Percentiles rank a stretch among this genome's conserved stretches.
Evolutionary conservation across 352 stramenopile genomes (phyloP).

Genomic region (Phytophthora macrochlamydospora): DNA sequence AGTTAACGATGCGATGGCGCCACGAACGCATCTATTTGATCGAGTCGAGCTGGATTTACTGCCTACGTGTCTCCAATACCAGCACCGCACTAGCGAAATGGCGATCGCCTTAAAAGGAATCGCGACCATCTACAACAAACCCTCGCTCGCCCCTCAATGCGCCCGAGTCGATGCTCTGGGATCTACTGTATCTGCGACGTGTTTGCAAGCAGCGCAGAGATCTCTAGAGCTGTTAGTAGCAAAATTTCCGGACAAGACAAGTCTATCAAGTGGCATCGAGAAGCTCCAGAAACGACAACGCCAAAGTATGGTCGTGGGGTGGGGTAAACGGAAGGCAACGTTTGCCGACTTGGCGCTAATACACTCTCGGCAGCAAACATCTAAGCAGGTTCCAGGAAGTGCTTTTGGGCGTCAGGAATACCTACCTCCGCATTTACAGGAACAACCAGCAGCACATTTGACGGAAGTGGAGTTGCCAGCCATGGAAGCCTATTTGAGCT

Average conservation of each 20-base stretch:
- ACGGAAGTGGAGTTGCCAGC: constrained; percentile 51
- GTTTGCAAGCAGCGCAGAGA: constrained; percentile 24
- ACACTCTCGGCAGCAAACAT: constrained; percentile 5
- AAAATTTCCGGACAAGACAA: constrained; percentile 37
- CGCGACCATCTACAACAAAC: constrained; percentile 16
- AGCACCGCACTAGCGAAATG: constrained; percentile 5
- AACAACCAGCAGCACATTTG: constrained; percentile 39
- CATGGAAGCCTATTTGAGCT: constrained; percentile 50
- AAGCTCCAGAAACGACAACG: constrained; percentile 47
- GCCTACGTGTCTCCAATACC: constrained; percentile 18
- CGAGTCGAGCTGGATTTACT: constrained; percentile 23
- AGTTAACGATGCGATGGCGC: constrained; percentile 13
- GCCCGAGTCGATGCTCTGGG: neutral
- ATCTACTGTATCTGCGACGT: neutral
- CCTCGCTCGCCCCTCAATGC: neutral
- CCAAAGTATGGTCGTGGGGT: constrained; percentile 43
- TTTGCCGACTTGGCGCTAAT: neutral
- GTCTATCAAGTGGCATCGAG: constrained; percentile 42
- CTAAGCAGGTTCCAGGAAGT: constrained; percentile 6
- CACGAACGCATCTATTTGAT: constrained; percentile 15
- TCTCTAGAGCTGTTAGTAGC: constrained; percentile 25
- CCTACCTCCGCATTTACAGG: constrained; percentile 26
- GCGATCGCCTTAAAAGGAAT: constrained; percentile 13
- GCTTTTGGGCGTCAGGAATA: constrained; percentile 23
- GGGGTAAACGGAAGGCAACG: constrained; percentile 29